Conservation (phyloP, 768 basidiomycete genomes). For the Panus rudis region DNA sequence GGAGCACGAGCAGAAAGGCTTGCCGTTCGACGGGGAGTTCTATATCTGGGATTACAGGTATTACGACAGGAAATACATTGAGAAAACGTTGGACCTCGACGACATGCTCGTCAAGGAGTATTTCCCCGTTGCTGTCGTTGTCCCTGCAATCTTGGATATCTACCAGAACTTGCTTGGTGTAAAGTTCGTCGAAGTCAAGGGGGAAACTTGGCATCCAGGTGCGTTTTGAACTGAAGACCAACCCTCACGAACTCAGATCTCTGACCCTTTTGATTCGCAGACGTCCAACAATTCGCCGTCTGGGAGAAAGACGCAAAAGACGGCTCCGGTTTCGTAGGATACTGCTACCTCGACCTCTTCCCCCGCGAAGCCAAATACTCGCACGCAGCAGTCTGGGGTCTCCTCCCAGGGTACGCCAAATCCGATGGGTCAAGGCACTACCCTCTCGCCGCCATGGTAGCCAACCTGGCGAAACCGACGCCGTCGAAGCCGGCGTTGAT, state of each 20-base stretch:
- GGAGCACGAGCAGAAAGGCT: constrained; percentile 53
- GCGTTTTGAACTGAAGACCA: constrained; percentile 9
- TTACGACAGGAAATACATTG: constrained; percentile 60
- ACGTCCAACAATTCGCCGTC: constrained; percentile 79
- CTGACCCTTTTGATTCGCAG: no score
- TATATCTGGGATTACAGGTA: constrained; percentile 84
- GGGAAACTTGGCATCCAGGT: constrained; percentile 80
- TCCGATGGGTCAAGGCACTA: constrained; percentile 56
- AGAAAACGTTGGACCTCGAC: constrained; percentile 62
- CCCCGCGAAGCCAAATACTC: constrained; percentile 78
- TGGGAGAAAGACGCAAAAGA: constrained; percentile 77
- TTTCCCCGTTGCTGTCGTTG: constrained; percentile 80
- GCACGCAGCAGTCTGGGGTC: constrained; percentile 81
- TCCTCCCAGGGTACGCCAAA: constrained; percentile 59
- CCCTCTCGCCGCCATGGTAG: constrained; percentile 81
- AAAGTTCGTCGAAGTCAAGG: constrained; percentile 48
- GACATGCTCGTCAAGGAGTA: constrained; percentile 81
- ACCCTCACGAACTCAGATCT: background rate
- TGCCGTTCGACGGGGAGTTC: constrained; percentile 65
- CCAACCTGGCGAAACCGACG: constrained; percentile 83
- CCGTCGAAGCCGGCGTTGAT: constrained; percentile 76
- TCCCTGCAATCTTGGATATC: constrained; percentile 74
- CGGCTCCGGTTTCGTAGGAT: constrained; percentile 68
- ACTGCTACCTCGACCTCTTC: constrained; percentile 85
- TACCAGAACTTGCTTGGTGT: constrained; percentile 82